A percentile compares a stretch with the other conserved stretches of the same genome.
Conservation (phyloP, 2,329 filamentous ascomycete species). For the Teratosphaeria gauchensis region DNA sequence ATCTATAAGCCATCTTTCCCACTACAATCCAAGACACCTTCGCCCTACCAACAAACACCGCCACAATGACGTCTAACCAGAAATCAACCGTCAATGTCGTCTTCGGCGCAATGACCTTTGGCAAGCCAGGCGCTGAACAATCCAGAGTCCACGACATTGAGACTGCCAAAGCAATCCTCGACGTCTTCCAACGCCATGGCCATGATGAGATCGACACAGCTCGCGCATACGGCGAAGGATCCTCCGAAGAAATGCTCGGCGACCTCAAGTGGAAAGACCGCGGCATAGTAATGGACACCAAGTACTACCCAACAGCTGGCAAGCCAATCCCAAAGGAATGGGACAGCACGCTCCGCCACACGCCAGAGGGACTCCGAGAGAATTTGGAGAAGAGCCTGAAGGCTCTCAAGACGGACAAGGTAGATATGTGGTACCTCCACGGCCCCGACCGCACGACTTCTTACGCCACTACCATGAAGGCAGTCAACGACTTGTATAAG, state of each 20-base stretch:
- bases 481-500: conserved; percentile 37
- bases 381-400: conserved; percentile 29
- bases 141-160: conserved; percentile 15
- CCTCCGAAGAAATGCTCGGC: conserved; percentile 19
- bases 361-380: conserved; percentile 24
- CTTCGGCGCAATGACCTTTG: conserved; percentile 16
- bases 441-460: conserved; percentile 40
- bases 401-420: conserved; percentile 30
- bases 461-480: conserved; percentile 37
- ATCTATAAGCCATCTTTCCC: too few relatives aligned
- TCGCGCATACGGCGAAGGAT: conserved; percentile 18
- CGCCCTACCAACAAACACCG: neutral
- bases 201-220: conserved; percentile 23
- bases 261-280: conserved; percentile 19
- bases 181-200: conserved; percentile 21
- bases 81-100: conserved; percentile 14
- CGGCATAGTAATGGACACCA: conserved; percentile 20
- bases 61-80: conserved; percentile 12
- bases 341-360: conserved; percentile 17
- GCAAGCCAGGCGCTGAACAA: conserved; percentile 11
- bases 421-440: conserved; percentile 45
- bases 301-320: conserved; percentile 16
- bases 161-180: conserved; percentile 14
- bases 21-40: too few relatives aligned
- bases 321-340: conserved; percentile 8